phyloP scores from a whole-genome alignment of 371 early-diverging fungal genomes.

The Fennellomyces sp. region DNA sequence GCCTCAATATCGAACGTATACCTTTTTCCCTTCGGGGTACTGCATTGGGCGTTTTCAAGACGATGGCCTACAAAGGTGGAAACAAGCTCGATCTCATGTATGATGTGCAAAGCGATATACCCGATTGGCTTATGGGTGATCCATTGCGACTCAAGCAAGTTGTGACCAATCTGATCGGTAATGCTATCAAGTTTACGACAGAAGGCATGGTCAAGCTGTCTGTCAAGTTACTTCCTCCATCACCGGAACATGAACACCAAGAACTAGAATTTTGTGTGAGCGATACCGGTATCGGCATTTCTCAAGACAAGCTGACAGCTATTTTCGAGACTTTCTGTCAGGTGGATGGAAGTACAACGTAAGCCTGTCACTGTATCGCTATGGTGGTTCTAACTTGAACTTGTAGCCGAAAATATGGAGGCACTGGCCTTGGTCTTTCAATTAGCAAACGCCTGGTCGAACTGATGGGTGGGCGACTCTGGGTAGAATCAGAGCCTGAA shows the following conservation, averaged over 20 bases:
- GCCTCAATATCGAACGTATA: conserved; percentile 70
- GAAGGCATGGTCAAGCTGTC: conserved; percentile 50
- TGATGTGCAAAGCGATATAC: conserved; percentile 66
- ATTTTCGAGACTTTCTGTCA: conserved; percentile 86
- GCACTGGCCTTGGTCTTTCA: conserved; percentile 82
- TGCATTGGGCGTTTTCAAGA: conserved; percentile 70
- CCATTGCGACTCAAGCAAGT: conserved; percentile 78
- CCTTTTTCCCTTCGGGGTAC: conserved; percentile 73
- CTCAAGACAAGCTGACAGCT: conserved; percentile 67
- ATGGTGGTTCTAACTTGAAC: not conserved
- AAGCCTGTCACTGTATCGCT: conserved; percentile 12
- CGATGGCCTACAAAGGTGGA: conserved; percentile 66
- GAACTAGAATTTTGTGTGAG: conserved; percentile 67
- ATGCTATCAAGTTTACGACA: conserved; percentile 87
- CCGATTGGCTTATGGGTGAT: conserved; percentile 77
- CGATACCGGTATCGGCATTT: conserved; percentile 91
- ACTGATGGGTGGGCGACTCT: conserved; percentile 81
- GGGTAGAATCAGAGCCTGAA: conserved; percentile 71
- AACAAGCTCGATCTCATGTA: conserved; percentile 70
- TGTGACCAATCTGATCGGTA: conserved; percentile 83
- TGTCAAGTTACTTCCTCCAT: conserved; percentile 39
- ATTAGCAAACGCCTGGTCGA: conserved; percentile 77
- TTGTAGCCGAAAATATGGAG: conserved; percentile 20
- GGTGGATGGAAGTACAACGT: conserved; percentile 81
- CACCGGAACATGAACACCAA: conserved; percentile 42